Conservation (phyloP, 1,139 yeast genomes). For the Candida sp. region DNA sequence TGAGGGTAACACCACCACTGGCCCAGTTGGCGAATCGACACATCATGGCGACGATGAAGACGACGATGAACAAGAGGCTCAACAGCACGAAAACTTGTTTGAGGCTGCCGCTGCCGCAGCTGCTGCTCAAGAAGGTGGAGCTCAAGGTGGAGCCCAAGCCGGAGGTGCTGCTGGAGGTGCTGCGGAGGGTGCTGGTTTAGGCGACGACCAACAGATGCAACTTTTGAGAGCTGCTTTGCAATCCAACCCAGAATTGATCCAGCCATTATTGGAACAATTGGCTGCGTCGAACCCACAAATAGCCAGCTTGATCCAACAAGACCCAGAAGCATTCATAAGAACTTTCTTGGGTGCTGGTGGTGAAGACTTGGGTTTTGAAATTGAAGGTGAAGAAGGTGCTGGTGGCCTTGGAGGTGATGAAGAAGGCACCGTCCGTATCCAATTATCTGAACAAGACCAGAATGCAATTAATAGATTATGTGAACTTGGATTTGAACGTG, state of each 20-base stretch:
- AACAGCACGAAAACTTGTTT: constrained; percentile 56
- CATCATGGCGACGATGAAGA: constrained; percentile 14
- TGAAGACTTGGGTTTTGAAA: constrained; percentile 48
- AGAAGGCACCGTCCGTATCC: constrained; percentile 54
- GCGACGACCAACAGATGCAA: constrained; percentile 59
- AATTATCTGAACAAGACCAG: constrained; percentile 82
- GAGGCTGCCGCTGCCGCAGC: constrained; percentile 65
- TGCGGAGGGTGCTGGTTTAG: constrained; percentile 23
- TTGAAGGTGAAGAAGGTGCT: constrained; percentile 35
- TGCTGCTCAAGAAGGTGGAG: constrained; percentile 23
- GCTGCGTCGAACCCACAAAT: constrained; percentile 87
- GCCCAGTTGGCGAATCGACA: constrained; percentile 8
- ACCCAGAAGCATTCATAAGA: constrained; percentile 86
- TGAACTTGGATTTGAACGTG: constrained; percentile 91
- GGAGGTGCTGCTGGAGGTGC: constrained; percentile 22
- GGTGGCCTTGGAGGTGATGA: constrained; percentile 33
- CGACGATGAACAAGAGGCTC: constrained; percentile 26
- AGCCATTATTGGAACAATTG: constrained; percentile 81
- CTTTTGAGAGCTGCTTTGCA: constrained; percentile 80
- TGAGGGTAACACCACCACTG: constrained; percentile 19
- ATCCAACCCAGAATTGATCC: constrained; percentile 89
- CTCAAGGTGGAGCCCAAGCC: constrained; percentile 24
- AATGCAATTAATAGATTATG: constrained; percentile 87
- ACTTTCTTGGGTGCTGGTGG: constrained; percentile 67
- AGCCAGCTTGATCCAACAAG: constrained; percentile 79